These are phyloP conservation scores for Rubus idaeus DNA, from an alignment of 306 rosid genomes.

Conservation along the genomic window DNA sequence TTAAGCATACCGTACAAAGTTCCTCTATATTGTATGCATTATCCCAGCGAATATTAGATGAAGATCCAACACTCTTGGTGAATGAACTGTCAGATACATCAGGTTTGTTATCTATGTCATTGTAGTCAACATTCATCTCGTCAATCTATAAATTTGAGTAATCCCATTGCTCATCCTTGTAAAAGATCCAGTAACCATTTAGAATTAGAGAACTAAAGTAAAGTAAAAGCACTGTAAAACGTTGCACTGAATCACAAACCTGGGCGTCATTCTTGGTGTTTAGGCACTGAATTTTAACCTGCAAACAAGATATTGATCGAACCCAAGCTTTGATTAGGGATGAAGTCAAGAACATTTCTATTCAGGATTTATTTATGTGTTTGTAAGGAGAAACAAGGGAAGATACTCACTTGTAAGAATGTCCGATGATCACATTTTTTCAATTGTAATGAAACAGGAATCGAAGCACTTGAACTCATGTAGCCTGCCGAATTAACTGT, in stretches of 20 bases:
- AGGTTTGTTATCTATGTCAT: conserved; percentile 40
- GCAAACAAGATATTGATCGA: neutral
- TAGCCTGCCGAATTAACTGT: conserved; percentile 43
- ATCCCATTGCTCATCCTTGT: conserved; percentile 25
- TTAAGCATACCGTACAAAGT: conserved; percentile 28
- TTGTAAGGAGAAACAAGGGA: neutral
- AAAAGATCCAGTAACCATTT: neutral
- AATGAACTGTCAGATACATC: conserved; percentile 40
- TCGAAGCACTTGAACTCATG: conserved; percentile 42
- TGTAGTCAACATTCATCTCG: conserved; percentile 47
- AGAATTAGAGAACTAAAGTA: neutral
- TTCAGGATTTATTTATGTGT: too few relatives aligned
- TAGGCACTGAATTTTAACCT: conserved; percentile 25
- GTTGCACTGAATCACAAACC: conserved; percentile 2
- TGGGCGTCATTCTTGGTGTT: conserved; percentile 22
- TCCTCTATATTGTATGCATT: conserved; percentile 27
- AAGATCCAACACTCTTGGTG: conserved; percentile 31
- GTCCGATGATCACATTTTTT: conserved; percentile 53
- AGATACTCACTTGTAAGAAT: conserved; percentile 46
- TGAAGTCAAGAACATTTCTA: neutral
- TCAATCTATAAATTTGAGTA: conserved; percentile 35
- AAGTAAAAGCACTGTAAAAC: neutral
- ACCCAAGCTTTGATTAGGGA: neutral
- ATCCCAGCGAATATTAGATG: conserved; percentile 28
- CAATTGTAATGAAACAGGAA: conserved; percentile 47